phyloP scores from a whole-genome alignment of 108 stramenopile species.

The Nitzschia putrida region DNA sequence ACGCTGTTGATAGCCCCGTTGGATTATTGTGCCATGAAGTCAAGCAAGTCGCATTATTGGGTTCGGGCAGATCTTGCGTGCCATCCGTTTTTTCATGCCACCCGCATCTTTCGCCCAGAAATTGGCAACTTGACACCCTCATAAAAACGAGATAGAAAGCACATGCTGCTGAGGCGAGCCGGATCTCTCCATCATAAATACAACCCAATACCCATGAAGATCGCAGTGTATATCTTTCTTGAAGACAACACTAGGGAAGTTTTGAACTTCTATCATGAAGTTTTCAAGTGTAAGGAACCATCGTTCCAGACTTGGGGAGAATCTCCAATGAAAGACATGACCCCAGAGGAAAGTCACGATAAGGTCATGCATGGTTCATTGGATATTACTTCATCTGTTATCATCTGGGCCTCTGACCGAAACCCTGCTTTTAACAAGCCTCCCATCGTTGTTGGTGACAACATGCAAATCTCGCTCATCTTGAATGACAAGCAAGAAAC shows the following conservation, averaged over 20 bases:
- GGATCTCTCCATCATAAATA: not conserved
- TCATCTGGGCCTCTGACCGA: conserved; percentile 5
- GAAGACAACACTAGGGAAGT: conserved; percentile 21
- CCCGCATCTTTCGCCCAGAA: no score
- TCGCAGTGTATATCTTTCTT: conserved; percentile 7
- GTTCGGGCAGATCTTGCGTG: no score
- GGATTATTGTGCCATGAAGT: no score
- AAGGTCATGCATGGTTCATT: conserved; percentile 4
- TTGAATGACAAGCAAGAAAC: conserved; percentile 3
- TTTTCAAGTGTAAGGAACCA: conserved; percentile 2
- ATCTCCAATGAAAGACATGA: not conserved
- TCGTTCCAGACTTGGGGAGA: conserved; percentile 1
- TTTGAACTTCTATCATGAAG: conserved; percentile 3
- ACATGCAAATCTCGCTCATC: not conserved
- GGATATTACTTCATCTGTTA: not conserved
- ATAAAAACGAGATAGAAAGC: no score
- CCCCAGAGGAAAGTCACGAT: conserved; percentile 3
- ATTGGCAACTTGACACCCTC: no score
- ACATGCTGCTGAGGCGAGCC: no score
- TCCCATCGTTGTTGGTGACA: not conserved
- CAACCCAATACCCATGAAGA: conserved; percentile 8
- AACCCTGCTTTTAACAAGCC: conserved; percentile 12
- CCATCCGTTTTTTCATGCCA: no score
- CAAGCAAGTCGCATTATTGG: no score
- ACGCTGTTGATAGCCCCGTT: no score